Evolutionary conservation across 768 basidiomycete species (phyloP), one percentile per base, ranked within the genome.

Genomic region (Rhodosporidiobolus sp.): DNA sequence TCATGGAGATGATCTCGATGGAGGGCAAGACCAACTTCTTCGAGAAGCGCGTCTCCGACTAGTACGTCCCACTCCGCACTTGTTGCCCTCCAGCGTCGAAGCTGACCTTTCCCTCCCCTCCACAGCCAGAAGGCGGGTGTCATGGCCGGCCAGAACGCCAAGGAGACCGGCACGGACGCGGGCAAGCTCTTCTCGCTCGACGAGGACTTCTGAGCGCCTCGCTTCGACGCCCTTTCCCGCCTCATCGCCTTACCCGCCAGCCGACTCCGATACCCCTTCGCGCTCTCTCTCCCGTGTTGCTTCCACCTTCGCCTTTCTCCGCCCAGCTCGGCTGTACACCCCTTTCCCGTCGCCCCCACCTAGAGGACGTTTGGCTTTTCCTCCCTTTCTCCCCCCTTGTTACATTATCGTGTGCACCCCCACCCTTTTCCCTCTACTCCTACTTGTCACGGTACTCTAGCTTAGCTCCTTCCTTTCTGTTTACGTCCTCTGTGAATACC

Each of bases 11-110:
- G 70, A 71, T 70, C 64, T 94, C 92, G 28, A 83, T 95, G 10
- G 91, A 94, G 82, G 94, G 94, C 74, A 97, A 95, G 84, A 91
- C 93, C 53, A 94, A 95, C 83, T 96, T 95, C 81, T 97, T 95
- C 80, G 93, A 96, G 83, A 72, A 26, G 24, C 48, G 48, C 48
- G 48, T 49, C 17, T 49, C 10, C 24, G 48, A 49, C 46, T 46
- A n/a, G 46, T 46, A 11, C 46, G 46, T 46, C 46, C 46, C 46
- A 10, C 11, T 46, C 46, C 46, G 11, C 19, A 24, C 22, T 20
- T 38, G 7, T 28, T 28, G n/a, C n/a, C n/a, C n/a, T n/a, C n/a
- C n/a, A n/a, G n/a, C n/a, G 8, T 24, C 9, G 8, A 26, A 12
- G 4, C 22, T 14, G 4, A 6, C 26, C 0, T 10, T 34, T 32